Percentiles rank a stretch among this genome's conserved stretches.
Conservation (phyloP, 257 asterid genomes). For the Avicennia marina region DNA sequence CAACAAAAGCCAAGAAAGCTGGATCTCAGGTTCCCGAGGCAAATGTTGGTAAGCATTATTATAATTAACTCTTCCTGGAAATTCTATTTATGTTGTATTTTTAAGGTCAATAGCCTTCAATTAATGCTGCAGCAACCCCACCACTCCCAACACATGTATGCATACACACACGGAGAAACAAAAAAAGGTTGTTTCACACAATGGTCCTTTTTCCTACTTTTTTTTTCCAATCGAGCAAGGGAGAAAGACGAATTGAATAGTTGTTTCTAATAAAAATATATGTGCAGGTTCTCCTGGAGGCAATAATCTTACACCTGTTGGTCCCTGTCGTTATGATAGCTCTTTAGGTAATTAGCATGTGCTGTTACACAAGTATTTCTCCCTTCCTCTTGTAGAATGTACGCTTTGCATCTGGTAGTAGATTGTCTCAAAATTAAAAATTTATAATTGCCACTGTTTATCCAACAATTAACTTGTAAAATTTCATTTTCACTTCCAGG, state of each 20-base stretch:
- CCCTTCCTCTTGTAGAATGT: background rate
- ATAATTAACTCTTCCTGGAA: background rate
- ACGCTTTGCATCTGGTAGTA: constrained; percentile 7
- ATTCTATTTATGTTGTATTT: background rate
- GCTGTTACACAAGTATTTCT: constrained; percentile 1
- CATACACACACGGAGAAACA: too few species aligned
- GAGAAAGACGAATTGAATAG: constrained; percentile 2
- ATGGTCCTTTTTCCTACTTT: too few species aligned
- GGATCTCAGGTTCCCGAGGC: constrained; percentile 44
- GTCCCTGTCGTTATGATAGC: constrained; percentile 95
- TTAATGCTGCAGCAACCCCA: background rate
- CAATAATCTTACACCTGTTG: constrained; percentile 71
- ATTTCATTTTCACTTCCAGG: constrained; percentile 40
- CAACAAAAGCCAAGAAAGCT: constrained; percentile 63
- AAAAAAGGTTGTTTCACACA: too few species aligned
- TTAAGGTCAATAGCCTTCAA: constrained; percentile 1
- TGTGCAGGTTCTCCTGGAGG: constrained; percentile 78
- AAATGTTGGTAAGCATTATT: constrained; percentile 58
- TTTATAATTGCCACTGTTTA: constrained; percentile 1
- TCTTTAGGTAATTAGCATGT: constrained; percentile 65
- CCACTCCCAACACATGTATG: too few species aligned
- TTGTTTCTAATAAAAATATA: constrained; percentile 14
- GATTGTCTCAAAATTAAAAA: background rate
- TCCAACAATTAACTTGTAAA: background rate
- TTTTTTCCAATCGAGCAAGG: background rate